Evolutionary conservation across 2,329 filamentous ascomycete genomes (phyloP).

Genomic region (Cladosporium sp.): DNA sequence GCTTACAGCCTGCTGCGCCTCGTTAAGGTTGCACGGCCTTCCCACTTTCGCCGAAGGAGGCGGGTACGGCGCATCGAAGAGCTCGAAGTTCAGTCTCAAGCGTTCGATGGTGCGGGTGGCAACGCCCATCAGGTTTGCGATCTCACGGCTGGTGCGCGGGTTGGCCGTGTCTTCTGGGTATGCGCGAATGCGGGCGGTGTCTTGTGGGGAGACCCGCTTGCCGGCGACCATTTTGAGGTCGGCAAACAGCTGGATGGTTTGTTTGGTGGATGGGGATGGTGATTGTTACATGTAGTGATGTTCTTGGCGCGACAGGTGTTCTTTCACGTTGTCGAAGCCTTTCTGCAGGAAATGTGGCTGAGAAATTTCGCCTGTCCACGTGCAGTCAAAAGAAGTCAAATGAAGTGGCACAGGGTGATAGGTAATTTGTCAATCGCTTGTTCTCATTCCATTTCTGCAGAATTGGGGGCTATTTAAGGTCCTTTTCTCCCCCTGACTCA

Average conservation of each 20-base stretch:
- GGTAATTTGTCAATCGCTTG: too few species aligned
- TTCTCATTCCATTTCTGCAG: too few species aligned
- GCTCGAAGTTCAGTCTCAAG: background rate
- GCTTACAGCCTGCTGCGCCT: background rate
- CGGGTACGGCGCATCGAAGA: background rate
- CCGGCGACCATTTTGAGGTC: background rate
- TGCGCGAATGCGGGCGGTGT: background rate
- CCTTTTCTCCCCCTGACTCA: too few species aligned
- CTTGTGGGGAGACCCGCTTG: background rate
- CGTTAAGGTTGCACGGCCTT: background rate
- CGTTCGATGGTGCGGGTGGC: background rate
- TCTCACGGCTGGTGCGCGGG: background rate
- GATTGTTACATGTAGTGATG: too few species aligned
- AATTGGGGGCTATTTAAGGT: too few species aligned
- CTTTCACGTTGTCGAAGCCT: background rate
- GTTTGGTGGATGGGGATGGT: background rate
- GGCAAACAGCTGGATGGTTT: background rate
- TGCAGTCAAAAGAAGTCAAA: too few species aligned
- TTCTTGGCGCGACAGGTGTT: conserved; percentile 1
- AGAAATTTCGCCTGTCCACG: background rate
- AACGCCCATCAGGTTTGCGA: background rate
- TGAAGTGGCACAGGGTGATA: too few species aligned
- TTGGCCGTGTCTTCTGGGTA: background rate
- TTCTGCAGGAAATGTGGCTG: background rate
- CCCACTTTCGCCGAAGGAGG: background rate